Evolutionary conservation across 352 stramenopile species (phyloP).

Genomic region (Pythium plurisporium): DNA sequence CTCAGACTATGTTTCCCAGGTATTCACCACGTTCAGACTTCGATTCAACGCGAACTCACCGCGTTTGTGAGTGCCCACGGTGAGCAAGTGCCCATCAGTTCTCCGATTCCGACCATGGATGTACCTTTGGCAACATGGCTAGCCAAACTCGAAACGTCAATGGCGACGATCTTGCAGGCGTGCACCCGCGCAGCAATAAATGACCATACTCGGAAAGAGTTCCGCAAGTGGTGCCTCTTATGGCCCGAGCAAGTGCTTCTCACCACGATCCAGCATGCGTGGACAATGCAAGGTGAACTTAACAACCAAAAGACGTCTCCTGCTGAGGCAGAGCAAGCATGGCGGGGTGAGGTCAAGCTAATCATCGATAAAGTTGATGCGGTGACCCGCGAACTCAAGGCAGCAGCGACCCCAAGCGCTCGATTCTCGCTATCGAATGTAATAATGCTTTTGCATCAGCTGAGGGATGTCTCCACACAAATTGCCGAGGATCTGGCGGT

Average conservation of each 20-base stretch:
- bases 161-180: slow-evolving; percentile 66
- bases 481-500: slow-evolving; percentile 29
- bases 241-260: slow-evolving; percentile 74
- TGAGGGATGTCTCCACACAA: slow-evolving; percentile 43
- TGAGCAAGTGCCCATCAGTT: slow-evolving; percentile 53
- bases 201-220: slow-evolving; percentile 70
- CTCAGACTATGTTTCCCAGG: slow-evolving; percentile 60
- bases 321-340: slow-evolving; percentile 29
- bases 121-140: slow-evolving; percentile 45
- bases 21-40: slow-evolving; percentile 40
- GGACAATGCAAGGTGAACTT: slow-evolving; percentile 57
- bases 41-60: slow-evolving; percentile 47
- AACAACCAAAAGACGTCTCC: slow-evolving; percentile 25
- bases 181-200: slow-evolving; percentile 53
- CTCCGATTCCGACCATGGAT: slow-evolving; percentile 40
- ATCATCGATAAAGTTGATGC: slow-evolving; percentile 32
- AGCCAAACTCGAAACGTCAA: slow-evolving; percentile 50
- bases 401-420: slow-evolving; percentile 28
- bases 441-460: slow-evolving; percentile 40
- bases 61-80: slow-evolving; percentile 44
- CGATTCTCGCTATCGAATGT: slow-evolving; percentile 41
- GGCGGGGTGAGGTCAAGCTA: slow-evolving; percentile 25
- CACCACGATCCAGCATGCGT: slow-evolving; percentile 45
- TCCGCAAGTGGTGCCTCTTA: slow-evolving; percentile 75
- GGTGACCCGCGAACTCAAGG: slow-evolving; percentile 51